Base-by-base conservation (phyloP, 768 basidiomycete species). In the Serendipita sp. region DNA sequence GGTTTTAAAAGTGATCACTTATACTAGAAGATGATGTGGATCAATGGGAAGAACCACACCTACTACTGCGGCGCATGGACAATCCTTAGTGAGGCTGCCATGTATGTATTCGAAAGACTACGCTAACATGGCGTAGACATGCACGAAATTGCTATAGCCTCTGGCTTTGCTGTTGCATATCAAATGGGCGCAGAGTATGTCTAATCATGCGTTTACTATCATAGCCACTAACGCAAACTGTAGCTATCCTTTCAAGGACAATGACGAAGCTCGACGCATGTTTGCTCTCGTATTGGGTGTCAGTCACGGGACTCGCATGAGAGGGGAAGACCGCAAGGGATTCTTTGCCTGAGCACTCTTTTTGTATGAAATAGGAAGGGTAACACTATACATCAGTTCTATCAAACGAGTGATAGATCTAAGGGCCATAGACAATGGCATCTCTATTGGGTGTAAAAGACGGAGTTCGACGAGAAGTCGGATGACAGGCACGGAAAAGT, bases 81-180 rank as follows among this genome's bases (percentile, higher is more conserved):
- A 4, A 67, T 76, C 13, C 68, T 76, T 41, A 76, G 74, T 75
- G 68, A 48, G 65, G 65, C 34, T 1, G 28, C 3, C 58, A n/a
- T 41, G 24, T 24, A 24, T 24, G 24, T 24, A 24, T 24, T 24
- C 24, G 24, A 24, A 24, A 24, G 24, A 24, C 24, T 24, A 24
- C 24, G 24, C 24, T 24, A 41, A 11, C 46, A 28, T 66, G 45
- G 24, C 28, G 35, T 45, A 13, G 64, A 76, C 65, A 75, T 75
- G 73, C 73, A 76, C 64, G 75, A 76, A 65, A 75, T 76, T 38
- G 76, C 73, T 2, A 72, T 77, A n/a, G 72, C 73, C 3, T 76
- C 75, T 4, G 75, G 76, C 3, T 71, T 77, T 47, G 73, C 73
- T 7, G 76, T 75, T 24, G 76, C 75, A 15, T 77, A 77, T 65